A percentile compares a stretch with the other conserved stretches of the same genome.
phyloP scores from a whole-genome alignment of 73 alveolate species.

The Paramecium sonneborni region DNA sequence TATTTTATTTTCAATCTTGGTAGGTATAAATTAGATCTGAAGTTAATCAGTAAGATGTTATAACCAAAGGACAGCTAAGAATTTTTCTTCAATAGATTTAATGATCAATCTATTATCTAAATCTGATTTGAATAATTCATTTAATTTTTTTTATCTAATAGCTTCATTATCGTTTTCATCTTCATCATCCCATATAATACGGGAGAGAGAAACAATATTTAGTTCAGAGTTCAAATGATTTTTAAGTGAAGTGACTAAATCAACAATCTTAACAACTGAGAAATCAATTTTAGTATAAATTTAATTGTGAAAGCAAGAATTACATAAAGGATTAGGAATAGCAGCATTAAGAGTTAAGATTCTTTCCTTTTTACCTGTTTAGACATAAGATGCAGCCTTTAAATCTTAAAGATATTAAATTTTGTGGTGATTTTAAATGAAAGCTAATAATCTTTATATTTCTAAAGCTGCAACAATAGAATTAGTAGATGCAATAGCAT shows the following conservation, averaged over 20 bases:
- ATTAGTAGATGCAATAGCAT: slow-evolving; percentile 64
- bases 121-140: neutral
- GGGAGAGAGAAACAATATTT: neutral
- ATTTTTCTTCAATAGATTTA: neutral
- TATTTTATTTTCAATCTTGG: neutral
- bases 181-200: slow-evolving; percentile 13
- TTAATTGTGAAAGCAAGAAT: neutral
- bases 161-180: neutral
- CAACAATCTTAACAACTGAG: neutral
- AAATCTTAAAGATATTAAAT: neutral
- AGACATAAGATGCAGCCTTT: neutral
- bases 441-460: neutral
- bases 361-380: slow-evolving; percentile 35
- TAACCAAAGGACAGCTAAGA: neutral
- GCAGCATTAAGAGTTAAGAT: neutral
- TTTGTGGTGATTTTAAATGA: neutral
- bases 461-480: slow-evolving; percentile 65
- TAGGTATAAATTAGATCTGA: neutral
- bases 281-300: neutral
- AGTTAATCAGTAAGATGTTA: neutral
- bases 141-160: neutral
- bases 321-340: neutral
- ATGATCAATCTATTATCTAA: neutral
- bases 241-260: neutral
- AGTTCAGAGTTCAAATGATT: neutral